Evolutionary conservation across 2,329 filamentous ascomycete species (phyloP).

Genomic region (Cadophora sp.): DNA sequence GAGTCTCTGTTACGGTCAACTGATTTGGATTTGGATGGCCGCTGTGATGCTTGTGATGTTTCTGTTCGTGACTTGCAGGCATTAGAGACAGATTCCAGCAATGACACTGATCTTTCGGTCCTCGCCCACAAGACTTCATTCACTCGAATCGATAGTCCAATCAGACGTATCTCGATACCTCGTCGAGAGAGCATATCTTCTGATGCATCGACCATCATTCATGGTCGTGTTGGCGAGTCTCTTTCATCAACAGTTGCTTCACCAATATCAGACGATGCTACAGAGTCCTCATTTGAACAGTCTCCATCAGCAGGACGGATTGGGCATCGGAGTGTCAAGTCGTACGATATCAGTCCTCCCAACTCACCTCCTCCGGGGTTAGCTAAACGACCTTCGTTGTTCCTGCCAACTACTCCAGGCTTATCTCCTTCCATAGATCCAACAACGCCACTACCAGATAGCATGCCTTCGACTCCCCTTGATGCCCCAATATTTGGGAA

Average conservation of each 20-base stretch:
- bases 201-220: slow-evolving; percentile 33
- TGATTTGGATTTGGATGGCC: slow-evolving; percentile 3
- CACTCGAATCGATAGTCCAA: slow-evolving; percentile 16
- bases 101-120: slow-evolving; percentile 19
- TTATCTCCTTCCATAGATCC: slow-evolving; percentile 27
- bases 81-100: neutral
- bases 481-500: slow-evolving; percentile 38
- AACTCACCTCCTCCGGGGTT: slow-evolving; percentile 33
- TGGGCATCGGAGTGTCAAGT: slow-evolving; percentile 25
- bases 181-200: slow-evolving; percentile 34
- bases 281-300: slow-evolving; percentile 23
- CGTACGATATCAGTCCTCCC: slow-evolving; percentile 35
- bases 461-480: slow-evolving; percentile 24
- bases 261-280: slow-evolving; percentile 21
- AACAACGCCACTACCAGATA: slow-evolving; percentile 15
- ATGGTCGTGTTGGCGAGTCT: slow-evolving; percentile 17
- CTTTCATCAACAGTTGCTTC: slow-evolving; percentile 27
- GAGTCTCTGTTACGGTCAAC: slow-evolving; percentile 3
- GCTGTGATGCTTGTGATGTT: slow-evolving; percentile 24
- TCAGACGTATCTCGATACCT: slow-evolving; percentile 21
- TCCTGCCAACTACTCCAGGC: neutral
- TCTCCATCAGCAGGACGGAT: slow-evolving; percentile 37
- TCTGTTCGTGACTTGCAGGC: slow-evolving; percentile 2
- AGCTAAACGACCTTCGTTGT: slow-evolving; percentile 16
- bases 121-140: slow-evolving; percentile 18